Evolutionary conservation across 345 rosid species (phyloP), one percentile per base, ranked within the genome.

Genomic region (Gossypium rotundifolium): DNA sequence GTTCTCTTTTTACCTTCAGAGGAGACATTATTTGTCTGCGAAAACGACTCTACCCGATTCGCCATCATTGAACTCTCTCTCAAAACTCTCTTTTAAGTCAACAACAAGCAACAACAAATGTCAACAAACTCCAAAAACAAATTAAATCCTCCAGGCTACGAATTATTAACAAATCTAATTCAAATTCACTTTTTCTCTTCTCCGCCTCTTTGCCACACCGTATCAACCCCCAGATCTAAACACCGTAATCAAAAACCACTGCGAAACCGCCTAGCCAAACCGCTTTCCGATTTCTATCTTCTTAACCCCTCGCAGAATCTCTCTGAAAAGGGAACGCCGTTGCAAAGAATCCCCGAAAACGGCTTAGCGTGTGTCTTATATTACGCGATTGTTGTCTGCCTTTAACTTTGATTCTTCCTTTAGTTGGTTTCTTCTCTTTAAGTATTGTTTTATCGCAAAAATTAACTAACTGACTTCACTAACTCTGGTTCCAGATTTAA

Each of bases 1-100:
- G 17, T 22, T 49, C 44, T 22, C 22, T 9, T 72, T 40, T 49
- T 45, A 61, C 71, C 68, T 73, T 71, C 71, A 78, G 79, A 82
- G 73, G 76, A 71, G 63, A 76, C 76, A 77, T 20, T 75, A 75
- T 59, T 80, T 40, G 76, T 71, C 78, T 78, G 79, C 18, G 82
- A 63, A 73, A 83, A 81, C 79, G 85, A 78, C 82, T 83, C 87
- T 60, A 71, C 89, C 22, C 77, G 88, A 81, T 79, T 86, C 77
- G 83, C 77, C 88, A 87, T 88, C 83, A 80, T 76, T 64, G 44
- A 53, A 78, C 65, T 71, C 76, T 10, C 70, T n/a, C 59, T 9
- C 67, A 72, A 33, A 33, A 33, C 40, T 5, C 76, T 54, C n/a
- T 29, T 53, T 53, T 65, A 69, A 70, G 73, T 74, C 77, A 65